phyloP scores from a whole-genome alignment of 805 yeast genomes.

The Candida oleophila region DNA sequence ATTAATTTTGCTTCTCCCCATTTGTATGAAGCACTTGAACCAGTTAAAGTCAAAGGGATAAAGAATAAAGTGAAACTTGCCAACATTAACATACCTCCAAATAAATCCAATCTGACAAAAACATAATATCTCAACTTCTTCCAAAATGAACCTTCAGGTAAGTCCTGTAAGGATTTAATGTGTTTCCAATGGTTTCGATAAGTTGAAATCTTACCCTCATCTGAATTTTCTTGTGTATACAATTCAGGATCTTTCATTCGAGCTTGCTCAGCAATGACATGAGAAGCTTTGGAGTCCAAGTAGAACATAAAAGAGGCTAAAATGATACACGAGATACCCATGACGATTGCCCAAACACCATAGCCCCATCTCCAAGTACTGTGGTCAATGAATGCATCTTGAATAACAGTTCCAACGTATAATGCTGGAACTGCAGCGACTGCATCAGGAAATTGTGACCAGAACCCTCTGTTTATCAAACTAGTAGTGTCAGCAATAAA shows the following conservation, averaged over 20 bases:
- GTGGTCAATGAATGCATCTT: slow-evolving; percentile 17
- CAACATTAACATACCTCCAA: slow-evolving; percentile 18
- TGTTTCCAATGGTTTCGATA: neutral
- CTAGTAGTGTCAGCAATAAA: slow-evolving; percentile 38
- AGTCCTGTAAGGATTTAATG: neutral
- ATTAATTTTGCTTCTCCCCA: slow-evolving; percentile 11
- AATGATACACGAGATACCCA: slow-evolving; percentile 21
- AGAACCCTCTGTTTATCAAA: slow-evolving; percentile 37
- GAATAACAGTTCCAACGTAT: slow-evolving; percentile 27
- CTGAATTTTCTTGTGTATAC: neutral
- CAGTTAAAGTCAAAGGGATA: slow-evolving; percentile 25
- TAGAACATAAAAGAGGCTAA: slow-evolving; percentile 22
- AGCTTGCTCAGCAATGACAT: slow-evolving; percentile 14
- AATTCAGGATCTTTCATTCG: neutral
- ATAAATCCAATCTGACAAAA: slow-evolving; percentile 17
- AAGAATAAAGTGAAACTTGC: slow-evolving; percentile 22
- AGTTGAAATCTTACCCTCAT: neutral
- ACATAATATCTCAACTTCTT: slow-evolving; percentile 15
- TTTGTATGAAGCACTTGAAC: slow-evolving; percentile 15
- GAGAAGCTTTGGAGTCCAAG: slow-evolving; percentile 24
- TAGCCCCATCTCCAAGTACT: slow-evolving; percentile 10
- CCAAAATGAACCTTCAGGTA: slow-evolving; percentile 3
- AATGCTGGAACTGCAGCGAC: slow-evolving; percentile 29
- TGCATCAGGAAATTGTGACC: slow-evolving; percentile 31
- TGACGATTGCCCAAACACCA: slow-evolving; percentile 7